Percentiles rank a stretch among this genome's conserved stretches.
phyloP scores from a whole-genome alignment of 768 basidiomycete species.

The Panus rudis region DNA sequence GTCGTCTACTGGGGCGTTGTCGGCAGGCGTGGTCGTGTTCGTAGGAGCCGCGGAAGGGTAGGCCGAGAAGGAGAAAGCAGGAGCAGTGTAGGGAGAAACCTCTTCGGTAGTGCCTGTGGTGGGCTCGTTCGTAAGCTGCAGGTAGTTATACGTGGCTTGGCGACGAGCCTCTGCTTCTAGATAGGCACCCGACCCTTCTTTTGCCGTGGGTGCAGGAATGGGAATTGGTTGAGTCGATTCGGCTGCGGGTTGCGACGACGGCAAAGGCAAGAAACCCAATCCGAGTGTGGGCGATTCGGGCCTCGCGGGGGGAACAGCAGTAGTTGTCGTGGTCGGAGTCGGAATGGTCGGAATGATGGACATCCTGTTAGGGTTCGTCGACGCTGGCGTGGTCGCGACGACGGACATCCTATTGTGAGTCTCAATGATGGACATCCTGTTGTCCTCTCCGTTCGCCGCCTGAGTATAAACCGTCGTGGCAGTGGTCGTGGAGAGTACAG shows the following conservation, averaged over 20 bases:
- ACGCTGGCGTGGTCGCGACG: slow-evolving; percentile 15
- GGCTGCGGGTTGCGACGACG: slow-evolving; percentile 8
- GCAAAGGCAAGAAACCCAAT: slow-evolving; percentile 13
- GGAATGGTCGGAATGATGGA: slow-evolving; percentile 1
- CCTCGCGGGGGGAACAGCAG: slow-evolving; percentile 14
- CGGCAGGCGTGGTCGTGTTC: too few relatives aligned
- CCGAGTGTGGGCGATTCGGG: slow-evolving; percentile 22
- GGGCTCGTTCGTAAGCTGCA: too few relatives aligned
- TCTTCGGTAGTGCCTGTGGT: too few relatives aligned
- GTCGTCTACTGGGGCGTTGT: too few relatives aligned
- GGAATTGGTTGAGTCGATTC: slow-evolving; percentile 2
- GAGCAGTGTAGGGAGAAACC: not conserved
- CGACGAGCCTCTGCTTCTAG: too few relatives aligned
- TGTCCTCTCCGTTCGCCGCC: slow-evolving; percentile 6
- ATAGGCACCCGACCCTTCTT: too few relatives aligned
- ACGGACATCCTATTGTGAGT: slow-evolving; percentile 13
- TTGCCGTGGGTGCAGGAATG: not conserved
- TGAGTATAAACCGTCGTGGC: slow-evolving; percentile 16
- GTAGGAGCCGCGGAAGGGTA: not conserved
- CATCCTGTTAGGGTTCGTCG: slow-evolving; percentile 11
- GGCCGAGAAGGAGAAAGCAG: not conserved
- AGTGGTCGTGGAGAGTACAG: slow-evolving; percentile 20
- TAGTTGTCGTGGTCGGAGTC: slow-evolving; percentile 5
- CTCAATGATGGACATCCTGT: slow-evolving; percentile 17
- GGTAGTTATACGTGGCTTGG: too few relatives aligned